Percentiles rank a stretch among this genome's conserved stretches.
Conservation (phyloP, 768 basidiomycete genomes). For the Pleurotus tuber-regium region DNA sequence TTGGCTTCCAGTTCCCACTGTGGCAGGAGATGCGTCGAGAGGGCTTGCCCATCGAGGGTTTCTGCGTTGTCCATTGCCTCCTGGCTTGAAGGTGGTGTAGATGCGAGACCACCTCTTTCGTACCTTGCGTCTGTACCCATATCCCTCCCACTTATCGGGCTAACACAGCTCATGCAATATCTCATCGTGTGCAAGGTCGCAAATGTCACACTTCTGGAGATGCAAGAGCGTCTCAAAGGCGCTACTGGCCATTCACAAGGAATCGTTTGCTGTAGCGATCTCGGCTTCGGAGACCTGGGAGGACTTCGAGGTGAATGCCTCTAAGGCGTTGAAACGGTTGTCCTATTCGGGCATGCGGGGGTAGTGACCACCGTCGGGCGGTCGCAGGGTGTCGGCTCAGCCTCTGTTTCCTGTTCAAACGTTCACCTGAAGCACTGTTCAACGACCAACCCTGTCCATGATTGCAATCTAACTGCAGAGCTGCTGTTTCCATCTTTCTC, state of each 20-base stretch:
- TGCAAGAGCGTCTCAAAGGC: constrained; percentile 74
- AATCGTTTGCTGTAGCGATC: constrained; percentile 85
- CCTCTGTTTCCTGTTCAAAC: too few relatives aligned
- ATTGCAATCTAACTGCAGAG: too few relatives aligned
- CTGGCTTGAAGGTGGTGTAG: constrained; percentile 58
- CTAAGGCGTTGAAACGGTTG: constrained; percentile 87
- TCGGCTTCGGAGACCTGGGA: constrained; percentile 76
- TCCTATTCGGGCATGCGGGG: constrained; percentile 91
- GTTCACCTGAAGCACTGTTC: too few relatives aligned
- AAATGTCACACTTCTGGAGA: constrained; percentile 74
- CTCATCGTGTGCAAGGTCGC: constrained; percentile 75
- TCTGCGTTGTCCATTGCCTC: too few relatives aligned
- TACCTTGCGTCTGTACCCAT: constrained; percentile 94
- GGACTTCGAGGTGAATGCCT: constrained; percentile 70
- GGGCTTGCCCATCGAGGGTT: constrained; percentile 96
- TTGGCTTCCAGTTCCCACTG: constrained; percentile 93
- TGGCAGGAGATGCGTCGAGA: constrained; percentile 98
- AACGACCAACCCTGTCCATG: too few relatives aligned
- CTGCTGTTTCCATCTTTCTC: too few relatives aligned
- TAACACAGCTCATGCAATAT: constrained; percentile 95
- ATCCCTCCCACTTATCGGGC: constrained; percentile 93
- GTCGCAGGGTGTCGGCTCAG: too few relatives aligned
- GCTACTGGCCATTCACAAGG: constrained; percentile 98
- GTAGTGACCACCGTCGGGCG: too few relatives aligned
- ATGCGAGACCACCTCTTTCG: constrained; percentile 69